Evolutionary conservation across 148 eudicot genomes (phyloP).

Genomic region (Dianthus caryophyllus): DNA sequence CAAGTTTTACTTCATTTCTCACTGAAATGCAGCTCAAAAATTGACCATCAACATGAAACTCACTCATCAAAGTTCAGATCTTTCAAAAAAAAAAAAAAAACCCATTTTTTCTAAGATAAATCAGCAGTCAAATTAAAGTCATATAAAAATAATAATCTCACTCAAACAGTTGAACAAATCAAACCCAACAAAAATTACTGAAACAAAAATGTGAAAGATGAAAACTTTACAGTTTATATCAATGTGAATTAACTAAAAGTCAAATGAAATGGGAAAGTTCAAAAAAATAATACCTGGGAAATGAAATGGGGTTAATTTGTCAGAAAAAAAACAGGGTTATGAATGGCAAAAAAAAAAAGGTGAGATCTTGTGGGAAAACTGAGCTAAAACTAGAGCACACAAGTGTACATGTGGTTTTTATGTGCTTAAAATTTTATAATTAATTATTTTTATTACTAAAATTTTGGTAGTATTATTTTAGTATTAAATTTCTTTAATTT

Average conservation of each 20-base stretch:
- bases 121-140: not conserved
- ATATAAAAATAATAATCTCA: not conserved
- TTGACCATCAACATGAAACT: too few relatives aligned
- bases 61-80: slow-evolving; percentile 40
- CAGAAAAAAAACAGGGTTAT: not conserved
- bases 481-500: too few relatives aligned
- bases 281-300: not conserved
- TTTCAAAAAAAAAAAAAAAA: slow-evolving; percentile 16
- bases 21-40: slow-evolving; percentile 6
- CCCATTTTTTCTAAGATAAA: slow-evolving; percentile 8
- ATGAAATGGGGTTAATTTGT: not conserved
- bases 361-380: slow-evolving; percentile 2
- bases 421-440: not conserved
- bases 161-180: not conserved
- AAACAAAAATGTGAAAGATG: not conserved
- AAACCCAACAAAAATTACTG: not conserved
- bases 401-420: slow-evolving; percentile 1
- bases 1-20: not conserved
- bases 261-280: not conserved
- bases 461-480: too few relatives aligned
- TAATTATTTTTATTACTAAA: too few relatives aligned
- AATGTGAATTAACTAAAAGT: not conserved
- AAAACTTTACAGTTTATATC: not conserved
- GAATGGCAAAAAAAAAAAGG: not conserved
- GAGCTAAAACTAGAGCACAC: not conserved